A percentile compares a stretch with the other conserved stretches of the same genome.
phyloP scores from a whole-genome alignment of 1,139 yeast species.

The Scheffersomyces lignicola region DNA sequence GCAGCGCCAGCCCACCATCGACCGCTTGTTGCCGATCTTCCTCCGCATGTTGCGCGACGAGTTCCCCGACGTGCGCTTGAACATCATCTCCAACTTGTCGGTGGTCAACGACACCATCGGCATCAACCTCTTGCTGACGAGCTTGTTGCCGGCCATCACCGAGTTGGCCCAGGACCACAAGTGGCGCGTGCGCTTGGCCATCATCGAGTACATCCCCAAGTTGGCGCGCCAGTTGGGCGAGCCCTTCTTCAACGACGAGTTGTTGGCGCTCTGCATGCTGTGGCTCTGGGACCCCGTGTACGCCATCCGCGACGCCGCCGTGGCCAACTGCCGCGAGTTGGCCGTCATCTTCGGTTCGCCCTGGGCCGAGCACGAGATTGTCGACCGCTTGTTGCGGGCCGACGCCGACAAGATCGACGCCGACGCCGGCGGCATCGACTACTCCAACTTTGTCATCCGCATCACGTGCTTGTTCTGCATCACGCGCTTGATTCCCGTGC shows the following conservation, averaged over 20 bases:
- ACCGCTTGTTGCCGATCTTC: conserved; percentile 81
- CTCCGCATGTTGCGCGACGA: conserved; percentile 95
- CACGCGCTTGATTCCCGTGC: conserved; percentile 72
- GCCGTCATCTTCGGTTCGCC: conserved; percentile 87
- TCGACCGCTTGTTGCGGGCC: conserved; percentile 62
- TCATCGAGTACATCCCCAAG: conserved; percentile 93
- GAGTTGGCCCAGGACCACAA: conserved; percentile 95
- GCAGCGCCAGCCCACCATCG: conserved; percentile 82
- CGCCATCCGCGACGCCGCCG: conserved; percentile 97
- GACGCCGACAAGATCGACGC: conserved; percentile 24
- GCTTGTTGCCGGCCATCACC: conserved; percentile 91
- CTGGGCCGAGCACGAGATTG: conserved; percentile 88
- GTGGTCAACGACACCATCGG: conserved; percentile 95
- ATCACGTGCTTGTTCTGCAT: conserved; percentile 89
- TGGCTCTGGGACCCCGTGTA: conserved; percentile 99
- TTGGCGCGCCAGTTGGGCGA: conserved; percentile 96
- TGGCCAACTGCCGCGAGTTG: conserved; percentile 73
- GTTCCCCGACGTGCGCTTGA: conserved; percentile 92
- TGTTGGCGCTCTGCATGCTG: conserved; percentile 86
- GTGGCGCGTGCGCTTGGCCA: conserved; percentile 97
- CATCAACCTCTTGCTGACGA: conserved; percentile 80
- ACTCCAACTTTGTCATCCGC: conserved; percentile 80
- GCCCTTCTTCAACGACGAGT: conserved; percentile 86
- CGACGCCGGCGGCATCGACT: conserved; percentile 33
- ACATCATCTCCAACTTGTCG: conserved; percentile 88